Evolutionary conservation across 345 rosid species (phyloP), one percentile per base, ranked within the genome.

Genomic region (Zanthoxylum bungeanum): DNA sequence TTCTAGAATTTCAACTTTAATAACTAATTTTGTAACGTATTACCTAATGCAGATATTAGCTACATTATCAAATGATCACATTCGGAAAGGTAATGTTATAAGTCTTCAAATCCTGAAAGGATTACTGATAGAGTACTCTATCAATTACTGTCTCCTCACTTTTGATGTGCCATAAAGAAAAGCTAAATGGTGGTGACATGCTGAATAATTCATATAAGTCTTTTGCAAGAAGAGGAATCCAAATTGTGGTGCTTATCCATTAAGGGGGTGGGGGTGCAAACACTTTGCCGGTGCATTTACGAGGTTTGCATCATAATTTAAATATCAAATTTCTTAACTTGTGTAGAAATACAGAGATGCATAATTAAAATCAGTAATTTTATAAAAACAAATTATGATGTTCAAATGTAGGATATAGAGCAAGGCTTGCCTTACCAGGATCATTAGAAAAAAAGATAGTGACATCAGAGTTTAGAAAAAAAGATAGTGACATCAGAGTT

Each of bases 181-280:
- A 16, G 44, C 42, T 50, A 47, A 63, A 21, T 37, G 7, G 19
- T 60, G 39, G 1, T 24, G 50, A 24, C 17, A 58, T 51, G 0
- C 4, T 24, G 55, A 22, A 55, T 61, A 39, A 50, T 59, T 67
- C 56, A 11, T 52, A 4, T 79, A 93, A 96, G 91, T 89, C 28
- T 85, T 87, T 31, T 93, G 96, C 68, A 89, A 96, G 37, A 91
- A 89, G 66, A 79, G 24, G 72, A 79, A 80, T 46, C 98, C 98
- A 16, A 91, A 89, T 39, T 91, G 98, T 80, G 85, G 86, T 9
- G 90, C 86, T 0, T 93, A 97, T 77, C 98, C 98, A 4, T 78
- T 93, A 84, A 87, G 79, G 50, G 89, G 84, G n/a, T n/a, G n/a
- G 60, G 86, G 87, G 3, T 93, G 98, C 76, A 88, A 76, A 77